Conservation (phyloP, 2,329 filamentous ascomycete species). For the Colletotrichum acutatum region DNA sequence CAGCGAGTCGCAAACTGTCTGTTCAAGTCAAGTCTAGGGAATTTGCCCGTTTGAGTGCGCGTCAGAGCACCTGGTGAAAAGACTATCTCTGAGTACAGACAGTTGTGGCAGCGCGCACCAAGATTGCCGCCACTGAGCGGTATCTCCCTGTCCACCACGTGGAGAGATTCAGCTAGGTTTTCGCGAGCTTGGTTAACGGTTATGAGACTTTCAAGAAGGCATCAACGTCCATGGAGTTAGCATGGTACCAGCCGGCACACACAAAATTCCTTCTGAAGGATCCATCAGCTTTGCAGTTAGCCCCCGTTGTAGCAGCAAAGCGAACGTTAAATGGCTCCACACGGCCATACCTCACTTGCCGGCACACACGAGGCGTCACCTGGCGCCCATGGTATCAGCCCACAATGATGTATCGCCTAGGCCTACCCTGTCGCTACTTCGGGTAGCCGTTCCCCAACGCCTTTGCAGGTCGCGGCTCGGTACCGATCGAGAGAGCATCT, state of each 20-base stretch:
- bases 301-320: conserved; percentile 1
- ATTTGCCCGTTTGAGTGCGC: background rate
- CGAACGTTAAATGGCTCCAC: conserved; percentile 31
- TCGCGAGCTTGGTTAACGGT: conserved; percentile 3
- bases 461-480: conserved; percentile 1
- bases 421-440: conserved; percentile 21
- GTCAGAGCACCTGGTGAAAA: background rate
- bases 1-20: background rate
- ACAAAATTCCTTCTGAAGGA: background rate
- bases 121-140: background rate
- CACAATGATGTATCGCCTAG: conserved; percentile 31
- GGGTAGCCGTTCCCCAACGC: conserved; percentile 9
- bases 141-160: conserved; percentile 34
- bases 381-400: conserved; percentile 37
- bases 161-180: conserved; percentile 19
- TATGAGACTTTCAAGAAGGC: background rate
- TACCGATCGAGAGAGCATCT: conserved; percentile 2
- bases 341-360: conserved; percentile 31
- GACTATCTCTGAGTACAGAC: background rate
- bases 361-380: conserved; percentile 35
- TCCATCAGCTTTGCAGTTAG: background rate
- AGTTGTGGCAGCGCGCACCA: background rate
- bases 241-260: background rate
- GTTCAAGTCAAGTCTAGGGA: background rate
- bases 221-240: background rate